Evolutionary conservation across 2,329 filamentous ascomycete species (phyloP), one percentile per base, ranked within the genome.

Genomic region (Nemania bipapillata): DNA sequence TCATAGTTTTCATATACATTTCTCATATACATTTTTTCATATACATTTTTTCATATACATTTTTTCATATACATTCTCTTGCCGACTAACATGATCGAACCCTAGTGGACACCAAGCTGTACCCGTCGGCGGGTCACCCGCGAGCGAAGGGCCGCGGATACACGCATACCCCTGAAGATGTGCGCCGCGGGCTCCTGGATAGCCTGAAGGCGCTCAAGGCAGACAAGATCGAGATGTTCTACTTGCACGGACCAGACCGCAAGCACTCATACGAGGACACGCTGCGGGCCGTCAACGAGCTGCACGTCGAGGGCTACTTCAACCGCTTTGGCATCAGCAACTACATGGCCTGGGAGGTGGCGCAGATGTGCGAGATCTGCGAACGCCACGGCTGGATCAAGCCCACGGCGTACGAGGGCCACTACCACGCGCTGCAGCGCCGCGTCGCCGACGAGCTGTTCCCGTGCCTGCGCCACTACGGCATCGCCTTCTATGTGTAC

Each of bases 251-350:
- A 5, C 83, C 83, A 0, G 85, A 86, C 70, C 78, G 81, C 3
- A 66, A 75, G 1, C 83, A 82, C 0, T 78, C 80, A 0, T 79
- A 83, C 54, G 79, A 81, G 56, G 82, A 85, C 32, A 79, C 82
- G 0, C 77, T 78, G 24, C 74, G 79, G 32, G 83, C 81, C 6
- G 81, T 86, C 61, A 71, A 85, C 62, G 75, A 82, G 35, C 79
- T 81, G 0, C 73, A 82, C 68, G 64, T 73, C 12, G 76, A 72
- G 52, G 73, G 73, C 2, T 68, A 70, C 35, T 71, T 71, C 60
- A 79, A 80, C 69, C 70, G 79, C 0, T 85, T 85, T 68, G 85
- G 84, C 0, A 57, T 86, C 3, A 83, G 80, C 22, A 87, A 85
- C 70, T 85, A 81, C 70, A 78, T 77, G 0, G 80, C 80, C 0